Evolutionary conservation across 805 yeast genomes (phyloP), one percentile per base, ranked within the genome.

Genomic region (Nakazawaea ambrosiae): DNA sequence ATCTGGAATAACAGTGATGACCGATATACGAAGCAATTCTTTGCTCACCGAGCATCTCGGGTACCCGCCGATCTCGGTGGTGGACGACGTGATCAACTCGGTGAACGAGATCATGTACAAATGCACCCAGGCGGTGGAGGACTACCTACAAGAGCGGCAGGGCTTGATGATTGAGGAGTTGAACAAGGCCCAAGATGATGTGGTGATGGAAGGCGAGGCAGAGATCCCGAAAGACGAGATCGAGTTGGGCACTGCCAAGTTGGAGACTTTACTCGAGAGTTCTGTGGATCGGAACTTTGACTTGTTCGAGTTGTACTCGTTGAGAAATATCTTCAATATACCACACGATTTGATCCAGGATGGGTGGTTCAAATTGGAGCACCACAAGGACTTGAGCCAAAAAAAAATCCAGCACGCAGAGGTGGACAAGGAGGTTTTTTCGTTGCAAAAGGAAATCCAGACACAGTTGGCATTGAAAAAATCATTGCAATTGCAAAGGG

Each of bases 81-180:
- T 89, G 5, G 97, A 89, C 49, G 95, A 86, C 50, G 80, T 89
- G 10, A 85, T 88, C 48, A 87, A 88, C 56, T 84, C 87, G 1
- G 92, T 86, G 18, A 88, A 88, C 51, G 87, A 78, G 36, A 75
- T 86, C 20, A 72, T 87, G 78, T 82, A 83, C 59, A 78, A 81
- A 47, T 83, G 95, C 51, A 79, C 89, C 0, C 74, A 73, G 33
- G 94, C 86, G 1, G 70, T 89, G 60, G 94, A 85, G 53, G 68
- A 68, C 22, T 81, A 79, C 45, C 58, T 89, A 19, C 48, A 45
- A 9, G 62, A 64, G 28, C 50, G 67, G 28, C 58, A 60, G 40
- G 56, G 54, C 40, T 50, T 50, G 34, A 51, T 45, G 35, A 48
- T 37, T 27, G 54, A 41, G 22, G 45, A 48, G 34, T 46, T 54